A percentile compares a stretch with the other conserved stretches of the same genome.
These are phyloP conservation scores for Acrodontium crateriforme DNA, from an alignment of 2,329 filamentous ascomycete species.

Conservation along the genomic window DNA sequence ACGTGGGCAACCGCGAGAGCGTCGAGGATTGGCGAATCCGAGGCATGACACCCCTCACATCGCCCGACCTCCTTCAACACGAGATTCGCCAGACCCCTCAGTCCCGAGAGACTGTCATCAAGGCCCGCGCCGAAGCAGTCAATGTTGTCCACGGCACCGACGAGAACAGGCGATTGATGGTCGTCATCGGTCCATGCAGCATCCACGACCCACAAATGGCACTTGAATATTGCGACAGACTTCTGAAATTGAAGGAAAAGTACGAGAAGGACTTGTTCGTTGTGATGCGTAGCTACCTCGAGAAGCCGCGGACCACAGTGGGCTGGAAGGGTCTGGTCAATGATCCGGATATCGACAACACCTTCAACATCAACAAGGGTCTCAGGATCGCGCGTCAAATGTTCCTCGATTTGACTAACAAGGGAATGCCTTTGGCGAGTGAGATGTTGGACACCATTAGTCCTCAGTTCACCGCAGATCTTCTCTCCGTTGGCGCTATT, in stretches of 20 bases:
- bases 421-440: slow-evolving; percentile 86
- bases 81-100: slow-evolving; percentile 58
- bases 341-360: slow-evolving; percentile 93
- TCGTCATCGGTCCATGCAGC: slow-evolving; percentile 90
- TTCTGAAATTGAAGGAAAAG: slow-evolving; percentile 65
- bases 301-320: slow-evolving; percentile 95
- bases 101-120: slow-evolving; percentile 54
- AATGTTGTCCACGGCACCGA: slow-evolving; percentile 64
- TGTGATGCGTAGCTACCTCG: slow-evolving; percentile 96
- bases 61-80: slow-evolving; percentile 70
- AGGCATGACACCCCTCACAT: slow-evolving; percentile 66
- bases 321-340: slow-evolving; percentile 99
- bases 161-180: slow-evolving; percentile 83
- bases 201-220: slow-evolving; percentile 87
- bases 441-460: slow-evolving; percentile 99
- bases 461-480: slow-evolving; percentile 90
- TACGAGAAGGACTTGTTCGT: slow-evolving; percentile 74
- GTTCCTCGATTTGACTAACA: slow-evolving; percentile 75
- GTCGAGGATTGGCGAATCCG: slow-evolving; percentile 44
- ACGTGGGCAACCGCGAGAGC: slow-evolving; percentile 34
- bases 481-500: slow-evolving; percentile 90
- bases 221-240: slow-evolving; percentile 70
- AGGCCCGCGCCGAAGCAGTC: slow-evolving; percentile 54
- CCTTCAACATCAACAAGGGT: slow-evolving; percentile 98
- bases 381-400: slow-evolving; percentile 82